Evolutionary conservation across 306 rosid genomes (phyloP), one percentile per base, ranked within the genome.

Genomic region (Crotalaria pallida): DNA sequence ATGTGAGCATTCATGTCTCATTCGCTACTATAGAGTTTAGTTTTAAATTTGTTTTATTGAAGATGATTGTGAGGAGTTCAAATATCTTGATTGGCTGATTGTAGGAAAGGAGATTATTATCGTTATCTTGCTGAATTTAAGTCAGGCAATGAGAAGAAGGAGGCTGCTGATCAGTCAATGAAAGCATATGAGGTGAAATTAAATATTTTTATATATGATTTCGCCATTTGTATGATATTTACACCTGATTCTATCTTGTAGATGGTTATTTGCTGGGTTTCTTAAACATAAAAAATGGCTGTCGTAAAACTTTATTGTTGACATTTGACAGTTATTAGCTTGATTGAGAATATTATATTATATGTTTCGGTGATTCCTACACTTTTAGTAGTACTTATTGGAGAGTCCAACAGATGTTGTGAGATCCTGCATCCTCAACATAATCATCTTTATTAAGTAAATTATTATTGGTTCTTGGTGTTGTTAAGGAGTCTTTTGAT

Each of bases 81-180:
- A 76, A 63, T 74, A 21, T 73, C 75, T 13, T 71, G 66, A 69
- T 65, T 77, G 58, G 87, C 15, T 71, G 66, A 69, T 65, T 77
- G 58, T 87, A 91, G 97, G 98, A 92, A 89, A 74, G 98, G 94
- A 77, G 98, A 92, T 62, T 92, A 87, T 51, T 92, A 87, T 77
- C 96, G 97, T 59, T 92, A 92, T 67, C 96, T 92, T 61, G 97
- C 91, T 0, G 96, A 92, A 71, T 84, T 92, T 78, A 89, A 83
- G 81, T 1, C 81, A 12, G 94, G 88, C 17, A 85, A 85, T 7
- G 96, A 89, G 74, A 89, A 84, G 77, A 85, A 82, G 74, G 92
- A 87, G 72, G 92, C 92, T 77, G 90, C 83, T 79, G 94, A 89
- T 60, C 89, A 81, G 77, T 92, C 98, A 3, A 87, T 79, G 96